Evolutionary conservation across 257 asterid genomes (phyloP), one percentile per base, ranked within the genome.

Genomic region (Penstemon newberryi): DNA sequence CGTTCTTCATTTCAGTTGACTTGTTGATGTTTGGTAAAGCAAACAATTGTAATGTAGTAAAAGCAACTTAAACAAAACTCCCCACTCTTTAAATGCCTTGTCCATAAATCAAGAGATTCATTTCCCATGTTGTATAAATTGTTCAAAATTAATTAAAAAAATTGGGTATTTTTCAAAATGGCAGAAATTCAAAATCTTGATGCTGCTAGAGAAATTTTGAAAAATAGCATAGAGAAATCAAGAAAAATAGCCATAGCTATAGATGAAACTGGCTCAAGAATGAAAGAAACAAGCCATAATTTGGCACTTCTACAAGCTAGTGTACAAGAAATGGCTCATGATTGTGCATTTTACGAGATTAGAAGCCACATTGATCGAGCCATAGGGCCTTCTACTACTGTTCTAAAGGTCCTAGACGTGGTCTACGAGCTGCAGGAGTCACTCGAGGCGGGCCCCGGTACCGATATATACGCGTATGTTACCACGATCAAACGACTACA

Each of bases 341-440:
- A 77, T 64, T 87, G 86, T 69, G 73, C 76, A 3, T 83, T 87
- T 60, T 74, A 80, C 49, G 81, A 80, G 75, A 81, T 89, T 39
- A 73, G 72, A 55, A 67, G 70, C 25, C 86, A 77, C 37, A 56
- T 89, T 8, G 78, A 85, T 67, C 82, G 77, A 8, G 81, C 90
- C 11, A 45, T 86, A 7, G 95, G 86, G 52, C 97, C 96, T 40
- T 83, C 92, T 47, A 75, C 86, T 53, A 80, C 85, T 57, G 80
- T 85, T 70, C 5, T 80, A 43, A 77, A 75, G 69, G 82, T 90
- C 64, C 79, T 83, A 66, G 80, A 81, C 7, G 77, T 88, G 11
- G 89, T 92, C 38, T 55, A 68, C 70, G 87, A 72, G 46, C 83
- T 92, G 37, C 82, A 88, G 61, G 72, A 59, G 6, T 70, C 87